phyloP scores from a whole-genome alignment of 805 yeast genomes.

The Pichia eremophila region DNA sequence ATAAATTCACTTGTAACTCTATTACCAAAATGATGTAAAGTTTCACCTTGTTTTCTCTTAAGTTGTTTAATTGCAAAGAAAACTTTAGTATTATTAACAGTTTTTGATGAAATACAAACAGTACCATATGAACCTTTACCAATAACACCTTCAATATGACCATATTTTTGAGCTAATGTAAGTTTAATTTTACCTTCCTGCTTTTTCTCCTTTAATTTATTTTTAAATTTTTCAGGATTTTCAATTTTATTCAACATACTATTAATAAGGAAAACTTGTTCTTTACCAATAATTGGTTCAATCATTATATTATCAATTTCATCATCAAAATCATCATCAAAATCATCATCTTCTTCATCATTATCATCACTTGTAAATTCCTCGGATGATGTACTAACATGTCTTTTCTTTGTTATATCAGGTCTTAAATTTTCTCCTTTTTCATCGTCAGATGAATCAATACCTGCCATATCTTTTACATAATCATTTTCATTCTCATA shows the following conservation, averaged over 20 bases:
- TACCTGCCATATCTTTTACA: conserved; percentile 4
- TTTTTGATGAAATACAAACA: conserved; percentile 34
- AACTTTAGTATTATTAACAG: conserved; percentile 30
- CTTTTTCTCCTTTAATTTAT: conserved; percentile 15
- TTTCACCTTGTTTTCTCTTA: conserved; percentile 51
- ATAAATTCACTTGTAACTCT: conserved; percentile 87
- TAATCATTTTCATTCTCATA: conserved; percentile 9
- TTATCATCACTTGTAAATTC: conserved; percentile 12
- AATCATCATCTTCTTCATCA: conserved; percentile 23
- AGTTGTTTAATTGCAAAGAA: conserved; percentile 73
- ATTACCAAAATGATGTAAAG: conserved; percentile 47
- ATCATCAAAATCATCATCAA: conserved; percentile 28
- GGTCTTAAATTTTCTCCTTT: background rate
- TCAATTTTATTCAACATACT: conserved; percentile 39
- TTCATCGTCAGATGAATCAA: background rate
- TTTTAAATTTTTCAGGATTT: conserved; percentile 28
- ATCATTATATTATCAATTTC: conserved; percentile 31
- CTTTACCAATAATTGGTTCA: conserved; percentile 41
- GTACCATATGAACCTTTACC: conserved; percentile 43
- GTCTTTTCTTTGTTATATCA: conserved; percentile 2
- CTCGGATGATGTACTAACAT: conserved; percentile 5
- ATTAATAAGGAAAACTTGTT: conserved; percentile 40
- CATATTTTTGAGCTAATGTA: conserved; percentile 37
- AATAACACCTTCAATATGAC: conserved; percentile 39
- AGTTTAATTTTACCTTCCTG: conserved; percentile 22